Evolutionary conservation across 768 basidiomycete species (phyloP).

Genomic region (Sporobolomyces pararoseus): DNA sequence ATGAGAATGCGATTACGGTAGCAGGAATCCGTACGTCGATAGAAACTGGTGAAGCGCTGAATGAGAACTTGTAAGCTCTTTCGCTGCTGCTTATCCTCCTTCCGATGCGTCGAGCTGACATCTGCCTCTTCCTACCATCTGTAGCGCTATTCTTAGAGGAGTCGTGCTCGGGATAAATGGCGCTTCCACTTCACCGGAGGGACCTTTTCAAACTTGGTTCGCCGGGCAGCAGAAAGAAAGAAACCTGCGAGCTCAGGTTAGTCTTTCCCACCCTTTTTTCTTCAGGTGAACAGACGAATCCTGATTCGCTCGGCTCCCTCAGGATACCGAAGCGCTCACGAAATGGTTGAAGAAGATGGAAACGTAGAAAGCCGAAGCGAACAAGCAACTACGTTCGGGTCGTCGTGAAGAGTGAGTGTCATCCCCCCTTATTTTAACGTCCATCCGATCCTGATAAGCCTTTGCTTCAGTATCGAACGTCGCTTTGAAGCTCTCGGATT

Average conservation of each 20-base stretch:
- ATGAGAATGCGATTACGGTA: neutral
- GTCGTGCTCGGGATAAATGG: neutral
- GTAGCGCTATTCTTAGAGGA: too few species aligned
- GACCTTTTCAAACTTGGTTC: neutral
- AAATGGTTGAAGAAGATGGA: neutral
- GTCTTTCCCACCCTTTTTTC: neutral
- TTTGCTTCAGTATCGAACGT: neutral
- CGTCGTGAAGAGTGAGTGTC: constrained; percentile 4
- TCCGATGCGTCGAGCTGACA: too few species aligned
- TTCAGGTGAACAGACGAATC: neutral
- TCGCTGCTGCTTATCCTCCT: too few species aligned
- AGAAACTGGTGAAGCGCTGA: too few species aligned
- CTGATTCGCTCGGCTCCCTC: neutral
- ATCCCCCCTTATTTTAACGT: too few species aligned
- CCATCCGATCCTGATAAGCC: too few species aligned
- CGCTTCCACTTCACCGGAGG: neutral
- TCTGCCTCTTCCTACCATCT: too few species aligned
- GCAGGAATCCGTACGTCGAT: too few species aligned
- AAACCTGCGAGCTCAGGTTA: neutral
- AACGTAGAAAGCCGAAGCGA: neutral
- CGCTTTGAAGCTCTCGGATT: neutral
- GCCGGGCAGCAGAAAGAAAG: neutral
- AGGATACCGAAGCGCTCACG: neutral
- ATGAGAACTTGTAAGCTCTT: too few species aligned
- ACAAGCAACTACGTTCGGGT: neutral